Evolutionary conservation across 352 stramenopile species (phyloP), one percentile per base, ranked within the genome.

Genomic region (Globisporangium iwayamae): DNA sequence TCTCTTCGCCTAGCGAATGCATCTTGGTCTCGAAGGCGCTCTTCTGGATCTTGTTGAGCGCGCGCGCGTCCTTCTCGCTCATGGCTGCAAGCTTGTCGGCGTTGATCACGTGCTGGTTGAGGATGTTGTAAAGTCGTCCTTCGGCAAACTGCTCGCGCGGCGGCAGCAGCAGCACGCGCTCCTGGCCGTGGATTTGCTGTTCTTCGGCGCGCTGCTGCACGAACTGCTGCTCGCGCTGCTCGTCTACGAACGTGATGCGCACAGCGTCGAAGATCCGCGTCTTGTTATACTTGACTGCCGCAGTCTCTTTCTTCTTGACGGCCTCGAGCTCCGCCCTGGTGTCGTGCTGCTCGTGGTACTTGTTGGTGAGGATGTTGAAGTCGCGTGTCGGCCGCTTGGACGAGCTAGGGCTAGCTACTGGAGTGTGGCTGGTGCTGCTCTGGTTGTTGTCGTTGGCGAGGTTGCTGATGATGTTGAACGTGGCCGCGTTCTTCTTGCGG

Each of bases 311-410:
- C 28, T 76, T 74, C 14, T 69, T 64, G 8, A 51, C 57, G 25
- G 59, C 52, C 25, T 93, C 83, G 20, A 66, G 48, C 18, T 72
- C 52, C 7, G 75, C 64, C 1, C 73, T 72, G 36, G 71, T 59
- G 3, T 89, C 79, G 32, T 92, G 81, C 5, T 71, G 62, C 25
- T 83, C 72, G 63, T 89, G 77, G 36, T 87, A 91, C 76, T 91
- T 86, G 75, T 91, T 91, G 30, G 75, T 87, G 47, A 91, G 74
- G 43, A 91, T 88, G 62, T 84, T 90, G 64, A 90, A 91, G 36
- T 88, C 80, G 5, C 80, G 80, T 18, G 64, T 72, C 14, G 78
- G 68, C 32, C 81, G 76, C 53, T 62, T 68, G 7, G 70, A 74
- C 48, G 70, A 62, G 36, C 66, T 71, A 34, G 41, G 20, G 62